phyloP scores from a whole-genome alignment of 2,329 filamentous ascomycete genomes.

The Cladophialophora psammophila region DNA sequence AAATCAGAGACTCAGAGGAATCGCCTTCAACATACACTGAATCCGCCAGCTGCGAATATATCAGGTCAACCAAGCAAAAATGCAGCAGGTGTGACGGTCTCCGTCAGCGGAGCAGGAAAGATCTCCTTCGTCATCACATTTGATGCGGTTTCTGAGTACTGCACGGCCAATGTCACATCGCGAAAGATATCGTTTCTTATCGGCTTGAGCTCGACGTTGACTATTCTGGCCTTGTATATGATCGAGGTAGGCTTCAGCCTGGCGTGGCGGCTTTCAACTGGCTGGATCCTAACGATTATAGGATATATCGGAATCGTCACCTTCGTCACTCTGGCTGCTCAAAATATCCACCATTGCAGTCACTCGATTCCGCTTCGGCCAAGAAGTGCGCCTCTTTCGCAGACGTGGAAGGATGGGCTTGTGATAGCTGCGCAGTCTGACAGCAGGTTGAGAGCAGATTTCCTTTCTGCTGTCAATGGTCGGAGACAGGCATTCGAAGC shows the following conservation, averaged over 20 bases:
- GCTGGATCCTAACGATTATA: conserved; percentile 10
- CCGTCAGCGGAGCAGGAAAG: background rate
- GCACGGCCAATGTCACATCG: conserved; percentile 7
- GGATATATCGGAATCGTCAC: conserved; percentile 13
- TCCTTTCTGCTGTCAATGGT: conserved; percentile 6
- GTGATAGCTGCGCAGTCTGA: conserved; percentile 13
- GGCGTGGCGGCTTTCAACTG: background rate
- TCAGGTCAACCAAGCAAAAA: background rate
- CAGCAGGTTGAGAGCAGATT: conserved; percentile 1
- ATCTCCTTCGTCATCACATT: conserved; percentile 11
- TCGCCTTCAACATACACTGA: background rate
- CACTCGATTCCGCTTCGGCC: conserved; percentile 14
- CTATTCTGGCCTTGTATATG: conserved; percentile 6
- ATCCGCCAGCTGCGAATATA: background rate
- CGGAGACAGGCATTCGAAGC: conserved; percentile 5
- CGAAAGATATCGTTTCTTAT: conserved; percentile 3
- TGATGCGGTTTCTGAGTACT: conserved; percentile 14
- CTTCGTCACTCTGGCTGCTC: conserved; percentile 19
- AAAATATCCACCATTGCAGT: conserved; percentile 1
- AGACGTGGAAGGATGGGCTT: conserved; percentile 4
- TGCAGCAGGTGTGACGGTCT: background rate
- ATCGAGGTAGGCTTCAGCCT: conserved; percentile 11
- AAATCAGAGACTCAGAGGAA: background rate
- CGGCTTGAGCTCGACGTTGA: background rate
- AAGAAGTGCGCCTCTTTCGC: conserved; percentile 1